Evolutionary conservation across 192 early-diverging fungal genomes (phyloP).

Genomic region (Lunasporangiospora selenospora): DNA sequence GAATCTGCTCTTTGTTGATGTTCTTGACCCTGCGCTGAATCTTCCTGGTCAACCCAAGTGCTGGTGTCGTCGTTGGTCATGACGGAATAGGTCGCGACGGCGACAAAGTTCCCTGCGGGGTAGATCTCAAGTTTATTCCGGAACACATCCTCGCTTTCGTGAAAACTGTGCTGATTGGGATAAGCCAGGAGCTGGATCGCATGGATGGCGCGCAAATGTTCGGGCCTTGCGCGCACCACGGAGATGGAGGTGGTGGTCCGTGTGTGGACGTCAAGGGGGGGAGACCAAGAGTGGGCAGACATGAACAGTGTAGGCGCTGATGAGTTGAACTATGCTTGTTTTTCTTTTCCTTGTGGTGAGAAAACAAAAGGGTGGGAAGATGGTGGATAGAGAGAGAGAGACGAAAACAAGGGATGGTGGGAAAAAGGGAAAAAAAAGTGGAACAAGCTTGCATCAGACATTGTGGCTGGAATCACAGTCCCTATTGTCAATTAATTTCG

Average conservation of each 20-base stretch:
- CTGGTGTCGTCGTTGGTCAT: conserved; percentile 34
- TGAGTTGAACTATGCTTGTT: too few relatives aligned
- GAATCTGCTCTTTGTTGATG: not conserved
- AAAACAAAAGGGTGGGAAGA: not conserved
- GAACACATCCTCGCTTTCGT: conserved; percentile 33
- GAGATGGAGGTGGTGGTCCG: conserved; percentile 17
- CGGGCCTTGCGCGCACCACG: conserved; percentile 16
- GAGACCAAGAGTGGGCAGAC: conserved; percentile 29
- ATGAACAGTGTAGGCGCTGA: too few relatives aligned
- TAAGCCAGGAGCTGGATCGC: conserved; percentile 30
- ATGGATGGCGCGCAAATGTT: conserved; percentile 26
- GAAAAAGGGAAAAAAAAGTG: too few relatives aligned
- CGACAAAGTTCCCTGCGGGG: conserved; percentile 43
- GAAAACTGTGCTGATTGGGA: conserved; percentile 12
- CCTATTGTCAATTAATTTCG: too few relatives aligned
- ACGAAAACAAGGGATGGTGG: too few relatives aligned
- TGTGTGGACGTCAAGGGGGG: conserved; percentile 29
- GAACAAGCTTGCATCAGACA: too few relatives aligned
- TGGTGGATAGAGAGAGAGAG: not conserved
- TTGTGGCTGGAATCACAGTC: too few relatives aligned
- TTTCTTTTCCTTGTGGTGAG: not conserved
- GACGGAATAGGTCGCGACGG: conserved; percentile 28
- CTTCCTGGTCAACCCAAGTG: conserved; percentile 3
- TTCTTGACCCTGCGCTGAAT: not conserved
- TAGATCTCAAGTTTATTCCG: conserved; percentile 26